Evolutionary conservation across 768 basidiomycete genomes (phyloP).

Genomic region (Hebeloma cylindrosporum): DNA sequence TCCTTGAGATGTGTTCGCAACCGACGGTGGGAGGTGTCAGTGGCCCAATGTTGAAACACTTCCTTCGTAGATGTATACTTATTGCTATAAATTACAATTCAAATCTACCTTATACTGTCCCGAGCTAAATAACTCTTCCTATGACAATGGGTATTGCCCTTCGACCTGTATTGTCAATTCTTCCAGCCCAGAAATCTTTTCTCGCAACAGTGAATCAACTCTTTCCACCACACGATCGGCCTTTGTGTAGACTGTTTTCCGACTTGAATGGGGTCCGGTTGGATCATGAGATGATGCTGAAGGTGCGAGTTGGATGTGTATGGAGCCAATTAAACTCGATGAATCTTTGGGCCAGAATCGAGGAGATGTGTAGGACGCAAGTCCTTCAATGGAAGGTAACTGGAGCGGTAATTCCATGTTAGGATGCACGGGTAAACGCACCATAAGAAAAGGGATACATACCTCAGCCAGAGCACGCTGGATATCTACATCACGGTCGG

Average conservation of each 20-base stretch:
- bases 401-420: conserved; percentile 32
- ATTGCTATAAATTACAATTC: conserved; percentile 6
- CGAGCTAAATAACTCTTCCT: no score
- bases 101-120: no score
- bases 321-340: conserved; percentile 80
- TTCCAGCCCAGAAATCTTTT: conserved; percentile 76
- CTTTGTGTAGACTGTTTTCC: conserved; percentile 52
- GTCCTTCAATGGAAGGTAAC: conserved; percentile 75
- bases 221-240: conserved; percentile 73
- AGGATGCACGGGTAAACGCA: neutral
- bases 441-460: conserved; percentile 19
- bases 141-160: no score
- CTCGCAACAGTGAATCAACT: conserved; percentile 71
- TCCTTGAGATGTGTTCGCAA: no score
- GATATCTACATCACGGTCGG: conserved; percentile 55
- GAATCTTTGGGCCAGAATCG: conserved; percentile 98
- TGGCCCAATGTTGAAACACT: no score
- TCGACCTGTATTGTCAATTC: conserved; percentile 93
- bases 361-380: conserved; percentile 76
- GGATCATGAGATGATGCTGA: conserved; percentile 59
- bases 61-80: no score
- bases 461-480: conserved; percentile 66
- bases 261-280: conserved; percentile 48
- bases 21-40: no score
- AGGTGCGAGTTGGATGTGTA: conserved; percentile 83